Evolutionary conservation across 2,329 filamentous ascomycete genomes (phyloP).

Genomic region (Talaromyces sp.): DNA sequence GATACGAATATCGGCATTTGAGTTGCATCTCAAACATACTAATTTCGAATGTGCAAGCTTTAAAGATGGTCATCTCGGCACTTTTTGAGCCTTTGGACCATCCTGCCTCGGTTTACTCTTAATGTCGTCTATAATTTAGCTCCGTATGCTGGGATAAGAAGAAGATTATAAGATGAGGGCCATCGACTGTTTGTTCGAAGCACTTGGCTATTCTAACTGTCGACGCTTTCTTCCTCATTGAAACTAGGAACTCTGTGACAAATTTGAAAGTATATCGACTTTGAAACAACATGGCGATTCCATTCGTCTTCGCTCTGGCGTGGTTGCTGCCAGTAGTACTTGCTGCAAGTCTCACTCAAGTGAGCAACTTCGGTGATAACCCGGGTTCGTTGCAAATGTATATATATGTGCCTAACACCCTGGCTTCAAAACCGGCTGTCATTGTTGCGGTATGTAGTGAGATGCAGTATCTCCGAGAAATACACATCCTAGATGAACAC

Average conservation of each 20-base stretch:
- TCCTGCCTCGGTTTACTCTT: background rate
- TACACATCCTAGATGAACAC: background rate
- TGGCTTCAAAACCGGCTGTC: slow-evolving; percentile 9
- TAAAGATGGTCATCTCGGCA: background rate
- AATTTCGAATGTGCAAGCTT: background rate
- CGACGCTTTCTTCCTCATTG: background rate
- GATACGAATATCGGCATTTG: slow-evolving; percentile 11
- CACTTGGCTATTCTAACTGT: background rate
- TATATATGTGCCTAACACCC: slow-evolving; percentile 4
- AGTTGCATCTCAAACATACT: background rate
- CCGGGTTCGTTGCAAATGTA: slow-evolving; percentile 9
- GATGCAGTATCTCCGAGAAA: background rate
- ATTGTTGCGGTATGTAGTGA: slow-evolving; percentile 7
- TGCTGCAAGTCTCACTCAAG: slow-evolving; percentile 5
- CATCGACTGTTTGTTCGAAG: background rate
- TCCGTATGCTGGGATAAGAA: background rate
- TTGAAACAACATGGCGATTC: slow-evolving; percentile 2
- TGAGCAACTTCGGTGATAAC: slow-evolving; percentile 5
- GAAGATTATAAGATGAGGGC: background rate
- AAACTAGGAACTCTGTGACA: background rate
- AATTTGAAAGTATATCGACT: background rate
- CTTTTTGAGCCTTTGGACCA: background rate
- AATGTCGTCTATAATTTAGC: background rate
- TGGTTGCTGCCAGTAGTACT: slow-evolving; percentile 4
- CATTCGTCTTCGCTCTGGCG: slow-evolving; percentile 7